Base-by-base conservation (phyloP, 179 eudicot genomes). In the Pouteria campechiana region DNA sequence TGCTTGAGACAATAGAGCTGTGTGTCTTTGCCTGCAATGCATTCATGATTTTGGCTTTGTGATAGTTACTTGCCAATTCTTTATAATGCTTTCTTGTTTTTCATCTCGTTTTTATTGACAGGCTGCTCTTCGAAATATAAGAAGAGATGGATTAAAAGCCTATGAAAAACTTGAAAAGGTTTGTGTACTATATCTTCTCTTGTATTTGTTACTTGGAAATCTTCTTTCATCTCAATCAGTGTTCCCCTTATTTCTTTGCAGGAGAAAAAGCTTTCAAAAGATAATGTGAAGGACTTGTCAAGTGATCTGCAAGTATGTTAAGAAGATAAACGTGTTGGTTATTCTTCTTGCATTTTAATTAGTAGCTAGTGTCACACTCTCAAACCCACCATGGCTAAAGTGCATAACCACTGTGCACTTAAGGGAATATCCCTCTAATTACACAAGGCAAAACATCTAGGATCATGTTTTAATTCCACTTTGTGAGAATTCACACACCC, bases 231-330 rank as follows among this genome's bases (percentile, higher is more conserved):
- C 15, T 37, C 10, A 16, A 4, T 15, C 30, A 3, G 9, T 2
- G 7, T 6, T n/a, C 7, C 15, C 41, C 0, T 38, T 11, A 6
- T 28, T 7, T 15, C 20, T 34, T 44, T 46, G 35, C 80, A 89
- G 97, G 97, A 89, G 55, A 89, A 89, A 53, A 85, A 85, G 71
- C 85, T 89, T 40, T 89, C 97, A 46, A 90, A 78, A 64, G 97
- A 89, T 72, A 81, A 74, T 41, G 85, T 78, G 55, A 89, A 78
- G 63, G 97, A 85, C 50, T 76, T 85, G 28, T 69, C 90, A 12
- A 62, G 74, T 67, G 95, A 81, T 81, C 68, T 89, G 55, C 94
- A 87, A 83, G 96, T 87, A 60, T 18, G 19, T 41, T n/a, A n/a
- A n/a, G n/a, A n/a, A n/a, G n/a, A 41, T 3, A 38, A 36, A 25